phyloP scores from a whole-genome alignment of 1,284 basidiomycete genomes.

The Prillingera fragicola region DNA sequence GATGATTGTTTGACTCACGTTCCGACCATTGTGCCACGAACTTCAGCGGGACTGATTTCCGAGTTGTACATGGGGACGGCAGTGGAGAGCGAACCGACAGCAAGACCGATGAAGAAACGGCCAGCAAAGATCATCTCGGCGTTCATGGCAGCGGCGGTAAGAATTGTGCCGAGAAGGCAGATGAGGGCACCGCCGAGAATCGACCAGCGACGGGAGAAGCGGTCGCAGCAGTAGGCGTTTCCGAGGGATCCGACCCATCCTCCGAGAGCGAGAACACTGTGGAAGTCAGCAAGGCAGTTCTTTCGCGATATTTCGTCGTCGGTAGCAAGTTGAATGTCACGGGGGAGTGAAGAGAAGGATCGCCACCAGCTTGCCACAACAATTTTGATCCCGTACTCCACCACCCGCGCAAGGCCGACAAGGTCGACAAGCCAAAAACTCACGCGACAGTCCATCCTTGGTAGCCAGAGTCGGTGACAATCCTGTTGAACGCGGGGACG shows the following conservation, averaged over 20 bases:
- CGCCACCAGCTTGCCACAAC: too few species aligned
- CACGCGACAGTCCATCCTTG: slow-evolving; percentile 20
- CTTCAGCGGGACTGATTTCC: slow-evolving; percentile 59
- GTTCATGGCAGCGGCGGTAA: slow-evolving; percentile 19
- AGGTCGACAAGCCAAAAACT: neutral
- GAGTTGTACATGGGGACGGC: slow-evolving; percentile 60
- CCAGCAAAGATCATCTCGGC: slow-evolving; percentile 21
- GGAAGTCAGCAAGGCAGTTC: neutral
- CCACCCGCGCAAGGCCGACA: too few species aligned
- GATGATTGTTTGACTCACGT: too few species aligned
- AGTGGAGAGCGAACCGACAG: slow-evolving; percentile 64
- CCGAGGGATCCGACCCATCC: slow-evolving; percentile 23
- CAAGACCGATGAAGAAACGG: slow-evolving; percentile 24
- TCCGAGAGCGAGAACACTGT: slow-evolving; percentile 16
- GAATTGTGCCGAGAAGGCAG: slow-evolving; percentile 19
- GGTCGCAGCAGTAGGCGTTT: slow-evolving; percentile 24
- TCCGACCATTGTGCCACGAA: slow-evolving; percentile 65
- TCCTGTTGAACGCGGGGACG: slow-evolving; percentile 10
- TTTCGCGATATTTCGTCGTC: too few species aligned
- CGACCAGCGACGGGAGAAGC: slow-evolving; percentile 20
- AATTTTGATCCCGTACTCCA: too few species aligned
- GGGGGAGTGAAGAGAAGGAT: too few species aligned
- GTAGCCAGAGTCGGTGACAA: slow-evolving; percentile 13
- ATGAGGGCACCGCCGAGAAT: slow-evolving; percentile 21
- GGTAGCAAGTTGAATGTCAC: too few species aligned